Percentiles rank a stretch among this genome's conserved stretches.
Conservation (phyloP, 352 stramenopile species). For the Thraustochytrium sp. region DNA sequence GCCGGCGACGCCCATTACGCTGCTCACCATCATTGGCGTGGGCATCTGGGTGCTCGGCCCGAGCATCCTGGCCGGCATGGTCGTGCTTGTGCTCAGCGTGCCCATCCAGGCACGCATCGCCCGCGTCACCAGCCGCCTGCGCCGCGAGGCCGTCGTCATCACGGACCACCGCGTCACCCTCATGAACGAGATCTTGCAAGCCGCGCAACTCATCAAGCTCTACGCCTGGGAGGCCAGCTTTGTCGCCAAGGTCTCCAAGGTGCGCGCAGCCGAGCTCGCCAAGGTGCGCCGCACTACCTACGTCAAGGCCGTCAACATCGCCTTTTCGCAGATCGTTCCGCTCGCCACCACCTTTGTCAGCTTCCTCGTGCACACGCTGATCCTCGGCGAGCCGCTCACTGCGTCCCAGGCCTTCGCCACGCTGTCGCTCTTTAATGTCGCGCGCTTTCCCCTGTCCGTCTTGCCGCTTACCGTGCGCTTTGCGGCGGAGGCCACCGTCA, state of each 20-base stretch:
- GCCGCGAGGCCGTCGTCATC: constrained; percentile 4
- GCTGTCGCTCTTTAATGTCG: constrained; percentile 89
- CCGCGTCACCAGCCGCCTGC: constrained; percentile 54
- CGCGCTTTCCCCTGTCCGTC: constrained; percentile 95
- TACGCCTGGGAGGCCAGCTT: constrained; percentile 88
- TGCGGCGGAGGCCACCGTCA: constrained; percentile 76
- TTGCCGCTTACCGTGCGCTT: constrained; percentile 89
- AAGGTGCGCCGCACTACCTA: constrained; percentile 62
- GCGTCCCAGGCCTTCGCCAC: constrained; percentile 84
- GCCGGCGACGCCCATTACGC: constrained; percentile 3
- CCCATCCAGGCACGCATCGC: constrained; percentile 54
- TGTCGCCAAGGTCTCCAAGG: constrained; percentile 57
- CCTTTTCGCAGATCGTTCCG: constrained; percentile 71
- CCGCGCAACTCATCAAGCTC: constrained; percentile 94
- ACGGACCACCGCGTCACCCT: constrained; percentile 87
- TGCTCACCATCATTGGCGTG: constrained; percentile 12
- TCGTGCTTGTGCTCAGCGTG: constrained; percentile 36
- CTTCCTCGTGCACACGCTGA: constrained; percentile 68
- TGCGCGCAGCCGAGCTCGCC: constrained; percentile 66
- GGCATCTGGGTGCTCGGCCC: constrained; percentile 17
- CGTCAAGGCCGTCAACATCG: constrained; percentile 38
- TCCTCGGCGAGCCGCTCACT: constrained; percentile 73
- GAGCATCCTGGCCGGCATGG: constrained; percentile 1
- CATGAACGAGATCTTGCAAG: constrained; percentile 81
- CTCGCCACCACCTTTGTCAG: constrained; percentile 82